Evolutionary conservation across 2,329 filamentous ascomycete species (phyloP), one percentile per base, ranked within the genome.

Genomic region (Macroventuria anomochaeta): DNA sequence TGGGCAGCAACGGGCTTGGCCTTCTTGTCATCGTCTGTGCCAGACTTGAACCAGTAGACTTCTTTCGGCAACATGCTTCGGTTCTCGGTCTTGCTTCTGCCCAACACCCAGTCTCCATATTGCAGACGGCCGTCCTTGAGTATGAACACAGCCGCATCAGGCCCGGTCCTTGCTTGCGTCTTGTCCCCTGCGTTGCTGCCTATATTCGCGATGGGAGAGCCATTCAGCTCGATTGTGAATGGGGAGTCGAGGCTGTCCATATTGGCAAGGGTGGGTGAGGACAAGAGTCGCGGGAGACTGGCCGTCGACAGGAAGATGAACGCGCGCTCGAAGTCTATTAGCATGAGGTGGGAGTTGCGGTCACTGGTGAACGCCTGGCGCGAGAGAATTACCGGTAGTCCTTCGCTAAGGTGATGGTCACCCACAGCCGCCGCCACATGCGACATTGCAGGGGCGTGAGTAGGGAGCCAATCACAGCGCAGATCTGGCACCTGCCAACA

Each of bases 181-280:
- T 37, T 53, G 17, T 53, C 44, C 28, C 55, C 53, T 21, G 25
- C 49, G 25, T 51, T 46, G 48, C 46, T 51, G 26, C 39, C 42
- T 25, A 60, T 20, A 4, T 40, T 55, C 3, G 61, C 52, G 32
- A 69, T 61, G 18, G 61, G 58, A 8, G 40, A 59, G 32, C 65
- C 67, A 44, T 64, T 57, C 33, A 69, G 56, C 41, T 67, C 58
- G 23, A 69, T 67, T 7, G 59, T 64, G 39, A 69, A 69, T 2
- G 65, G 43, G 11, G 57, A 55, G 37, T 44, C 50, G 29, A 69
- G 59, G 26, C 46, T 63, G 32, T 65, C 58, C 66, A 69, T 67
- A n/a, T 33, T 53, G 40, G 26, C 39, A 20, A 59, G 47, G 23
- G 38, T 44, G 11, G 55, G 48, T n/a, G 52, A 53, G 2, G 50